Evolutionary conservation across 2,329 filamentous ascomycete genomes (phyloP), one percentile per base, ranked within the genome.

Genomic region (Ophiostoma sp.): DNA sequence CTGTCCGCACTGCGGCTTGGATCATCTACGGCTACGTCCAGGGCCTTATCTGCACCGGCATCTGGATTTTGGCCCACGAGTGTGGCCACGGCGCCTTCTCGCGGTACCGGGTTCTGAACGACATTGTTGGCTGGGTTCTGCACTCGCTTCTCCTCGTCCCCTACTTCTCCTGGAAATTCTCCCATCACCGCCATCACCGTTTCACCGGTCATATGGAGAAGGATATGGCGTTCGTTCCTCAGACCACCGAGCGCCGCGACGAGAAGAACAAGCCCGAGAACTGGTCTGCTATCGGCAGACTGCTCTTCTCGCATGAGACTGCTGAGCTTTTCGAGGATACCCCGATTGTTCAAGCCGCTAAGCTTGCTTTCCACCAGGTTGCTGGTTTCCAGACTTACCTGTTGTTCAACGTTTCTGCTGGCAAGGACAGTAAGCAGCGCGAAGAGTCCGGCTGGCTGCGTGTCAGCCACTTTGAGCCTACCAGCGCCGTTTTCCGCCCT

Each of bases 151-250:
- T 97, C 39, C 85, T 97, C 52, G 74, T 99, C 68, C 95, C 95
- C 31, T 99, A 97, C 84, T 99, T 97, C 84, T 96, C 92, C 78
- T 99, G 95, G 95, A 96, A 99, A 84, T 94, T 97, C 82, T 97
- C 93, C 74, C 95, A 99, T 84, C 91, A 93, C 84, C 97, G 97
- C 88, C 95, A 99, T 85, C 95, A 99, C 90, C 98, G 98, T 86
- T 93, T 94, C 74, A 99, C 95, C 62, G 95, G 94, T 76, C 88
- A 99, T 85, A 89, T 99, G 83, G 93, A 96, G 82, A 92, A 94
- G 76, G 95, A 99, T 82, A 99, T 98, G 95, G 95, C 98, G 74
- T 98, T 97, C 79, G 86, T 98, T 15, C 95, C 95, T 72, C 92
- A 92, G 82, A 96, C 93, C 71, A 23, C 17, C 11, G 65, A 41